Evolutionary conservation across 164 flowering plant species (phyloP).

Genomic region (Vitis rotundifolia): DNA sequence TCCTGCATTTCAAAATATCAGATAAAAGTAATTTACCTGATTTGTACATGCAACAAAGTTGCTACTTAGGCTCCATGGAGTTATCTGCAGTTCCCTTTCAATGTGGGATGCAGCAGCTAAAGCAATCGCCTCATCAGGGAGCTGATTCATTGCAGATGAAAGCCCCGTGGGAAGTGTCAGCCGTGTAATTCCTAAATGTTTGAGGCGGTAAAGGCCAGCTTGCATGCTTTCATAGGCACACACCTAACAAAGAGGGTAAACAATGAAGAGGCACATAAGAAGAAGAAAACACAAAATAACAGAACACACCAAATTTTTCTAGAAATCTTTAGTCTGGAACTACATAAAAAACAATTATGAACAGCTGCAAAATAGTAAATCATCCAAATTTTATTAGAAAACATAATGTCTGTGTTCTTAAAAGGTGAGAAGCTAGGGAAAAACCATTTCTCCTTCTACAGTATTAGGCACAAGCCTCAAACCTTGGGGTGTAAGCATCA

Average conservation of each 20-base stretch:
- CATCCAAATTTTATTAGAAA: too few species aligned
- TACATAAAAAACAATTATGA: too few species aligned
- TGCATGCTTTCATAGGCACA: slow-evolving; percentile 96
- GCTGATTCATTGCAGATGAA: slow-evolving; percentile 91
- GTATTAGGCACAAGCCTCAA: too few species aligned
- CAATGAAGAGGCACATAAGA: background rate
- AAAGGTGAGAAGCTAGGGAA: too few species aligned
- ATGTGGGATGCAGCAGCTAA: slow-evolving; percentile 98
- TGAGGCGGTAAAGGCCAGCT: slow-evolving; percentile 84
- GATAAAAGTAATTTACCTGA: slow-evolving; percentile 51
- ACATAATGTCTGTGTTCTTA: too few species aligned
- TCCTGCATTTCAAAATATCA: background rate
- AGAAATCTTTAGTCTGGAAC: too few species aligned
- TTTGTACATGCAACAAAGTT: slow-evolving; percentile 88
- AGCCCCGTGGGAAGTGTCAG: slow-evolving; percentile 68
- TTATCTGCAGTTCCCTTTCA: slow-evolving; percentile 93
- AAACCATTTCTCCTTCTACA: too few species aligned
- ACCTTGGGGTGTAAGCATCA: too few species aligned
- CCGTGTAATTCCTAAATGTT: slow-evolving; percentile 81
- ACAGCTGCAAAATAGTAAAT: too few species aligned
- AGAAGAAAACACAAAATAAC: background rate
- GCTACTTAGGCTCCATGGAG: slow-evolving; percentile 95
- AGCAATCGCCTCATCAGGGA: slow-evolving; percentile 95
- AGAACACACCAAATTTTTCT: too few species aligned
- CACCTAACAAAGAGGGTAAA: slow-evolving; percentile 46